Evolutionary conservation across 345 rosid genomes (phyloP).

Genomic region (Sisymbrium irio): DNA sequence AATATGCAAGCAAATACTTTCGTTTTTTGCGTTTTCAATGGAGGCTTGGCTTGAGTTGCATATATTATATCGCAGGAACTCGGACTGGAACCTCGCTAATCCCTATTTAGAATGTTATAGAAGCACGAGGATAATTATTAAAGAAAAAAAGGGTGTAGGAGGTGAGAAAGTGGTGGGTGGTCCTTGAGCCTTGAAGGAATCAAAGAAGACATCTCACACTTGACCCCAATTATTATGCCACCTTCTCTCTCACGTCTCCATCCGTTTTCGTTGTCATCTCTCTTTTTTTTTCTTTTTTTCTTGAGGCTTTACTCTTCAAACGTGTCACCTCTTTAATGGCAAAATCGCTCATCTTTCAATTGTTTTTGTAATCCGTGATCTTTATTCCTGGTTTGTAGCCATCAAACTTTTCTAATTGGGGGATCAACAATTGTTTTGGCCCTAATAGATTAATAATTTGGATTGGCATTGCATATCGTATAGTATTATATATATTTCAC

Average conservation of each 20-base stretch:
- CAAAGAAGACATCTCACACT: conserved; percentile 37
- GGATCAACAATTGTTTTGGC: background rate
- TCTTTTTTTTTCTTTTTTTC: background rate
- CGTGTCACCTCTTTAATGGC: conserved; percentile 34
- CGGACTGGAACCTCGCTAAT: background rate
- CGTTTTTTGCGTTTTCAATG: background rate
- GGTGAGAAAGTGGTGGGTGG: conserved; percentile 38
- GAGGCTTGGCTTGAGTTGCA: background rate
- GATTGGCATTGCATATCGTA: background rate
- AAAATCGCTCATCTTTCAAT: background rate
- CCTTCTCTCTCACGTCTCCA: conserved; percentile 40
- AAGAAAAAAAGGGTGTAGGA: background rate
- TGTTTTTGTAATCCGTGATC: background rate
- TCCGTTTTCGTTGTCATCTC: conserved; percentile 36
- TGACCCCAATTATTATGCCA: conserved; percentile 38
- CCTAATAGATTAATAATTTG: background rate
- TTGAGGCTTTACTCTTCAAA: conserved; percentile 33
- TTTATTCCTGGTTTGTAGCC: background rate
- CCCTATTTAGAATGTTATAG: background rate
- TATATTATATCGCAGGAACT: background rate
- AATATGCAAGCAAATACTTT: background rate
- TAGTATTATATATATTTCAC: background rate
- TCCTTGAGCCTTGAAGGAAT: conserved; percentile 40
- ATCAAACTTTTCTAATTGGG: background rate
- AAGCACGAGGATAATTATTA: conserved; percentile 19